These are phyloP conservation scores for Globisporangium emineosum DNA, from an alignment of 352 stramenopile genomes.

Conservation along the genomic window DNA sequence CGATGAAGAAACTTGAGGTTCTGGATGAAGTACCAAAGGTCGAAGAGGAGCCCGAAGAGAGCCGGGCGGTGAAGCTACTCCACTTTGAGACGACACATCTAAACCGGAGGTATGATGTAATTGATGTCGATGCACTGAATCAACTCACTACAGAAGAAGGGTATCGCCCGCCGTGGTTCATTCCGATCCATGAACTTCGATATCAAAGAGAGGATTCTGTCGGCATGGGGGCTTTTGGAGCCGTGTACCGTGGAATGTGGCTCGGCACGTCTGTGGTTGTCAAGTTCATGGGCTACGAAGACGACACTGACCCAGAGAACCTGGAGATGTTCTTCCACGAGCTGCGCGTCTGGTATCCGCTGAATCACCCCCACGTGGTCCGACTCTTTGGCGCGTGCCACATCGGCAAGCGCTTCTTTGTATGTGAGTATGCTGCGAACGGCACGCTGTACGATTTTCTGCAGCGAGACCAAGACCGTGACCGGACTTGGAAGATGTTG, in stretches of 20 bases:
- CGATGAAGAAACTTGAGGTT: background rate
- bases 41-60: background rate
- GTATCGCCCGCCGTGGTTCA: background rate
- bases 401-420: slow-evolving; percentile 7
- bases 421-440: slow-evolving; percentile 11
- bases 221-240: background rate
- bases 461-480: slow-evolving; percentile 87
- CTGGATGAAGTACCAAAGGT: background rate
- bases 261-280: slow-evolving; percentile 5
- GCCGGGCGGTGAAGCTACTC: background rate
- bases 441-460: slow-evolving; percentile 4
- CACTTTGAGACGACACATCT: background rate
- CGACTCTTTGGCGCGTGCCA: slow-evolving; percentile 7
- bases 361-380: slow-evolving; percentile 15
- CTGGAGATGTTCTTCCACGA: slow-evolving; percentile 11
- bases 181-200: background rate
- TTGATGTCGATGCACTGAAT: background rate
- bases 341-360: slow-evolving; percentile 9
- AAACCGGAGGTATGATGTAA: background rate
- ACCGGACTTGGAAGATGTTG: slow-evolving; percentile 19
- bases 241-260: slow-evolving; percentile 5
- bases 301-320: background rate
- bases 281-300: slow-evolving; percentile 17
- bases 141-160: background rate
- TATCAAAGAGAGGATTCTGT: background rate